Conservation (phyloP, 106 monocot genomes). For the Posidonia australis region DNA sequence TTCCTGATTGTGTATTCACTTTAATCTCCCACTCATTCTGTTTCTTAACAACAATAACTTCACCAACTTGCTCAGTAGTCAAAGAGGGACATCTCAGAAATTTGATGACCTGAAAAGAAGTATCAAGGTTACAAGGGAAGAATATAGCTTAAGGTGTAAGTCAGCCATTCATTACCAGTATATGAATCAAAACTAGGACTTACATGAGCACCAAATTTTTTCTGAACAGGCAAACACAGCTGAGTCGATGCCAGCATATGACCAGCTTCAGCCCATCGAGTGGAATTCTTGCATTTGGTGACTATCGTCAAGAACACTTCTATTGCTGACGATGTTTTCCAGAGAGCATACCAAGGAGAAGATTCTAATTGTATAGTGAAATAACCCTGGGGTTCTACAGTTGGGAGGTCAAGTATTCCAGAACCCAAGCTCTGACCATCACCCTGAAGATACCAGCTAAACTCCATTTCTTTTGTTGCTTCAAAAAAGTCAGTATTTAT, state of each 20-base stretch:
- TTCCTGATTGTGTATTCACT: conserved; percentile 45
- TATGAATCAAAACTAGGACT: neutral
- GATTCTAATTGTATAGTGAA: conserved; percentile 38
- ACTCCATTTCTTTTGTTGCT: conserved; percentile 51
- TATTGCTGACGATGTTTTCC: conserved; percentile 34
- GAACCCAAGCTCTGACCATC: conserved; percentile 65
- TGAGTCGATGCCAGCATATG: conserved; percentile 87
- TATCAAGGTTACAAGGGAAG: neutral
- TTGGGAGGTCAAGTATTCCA: conserved; percentile 51
- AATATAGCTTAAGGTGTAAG: neutral
- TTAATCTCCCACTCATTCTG: conserved; percentile 47
- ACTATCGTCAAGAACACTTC: conserved; percentile 71
- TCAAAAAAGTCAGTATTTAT: conserved; percentile 70
- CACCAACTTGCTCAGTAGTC: conserved; percentile 25
- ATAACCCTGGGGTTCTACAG: conserved; percentile 44
- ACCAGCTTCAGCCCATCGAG: conserved; percentile 65
- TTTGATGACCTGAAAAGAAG: conserved; percentile 44
- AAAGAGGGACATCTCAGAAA: conserved; percentile 14
- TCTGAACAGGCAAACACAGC: conserved; percentile 39
- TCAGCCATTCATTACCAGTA: neutral
- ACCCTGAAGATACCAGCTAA: conserved; percentile 72
- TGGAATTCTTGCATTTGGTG: conserved; percentile 32
- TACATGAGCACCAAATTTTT: conserved; percentile 40
- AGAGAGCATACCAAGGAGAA: conserved; percentile 72
- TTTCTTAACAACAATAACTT: conserved; percentile 29